Evolutionary conservation across 805 yeast genomes (phyloP), one percentile per base, ranked within the genome.

Genomic region (Pichia cabralensis): DNA sequence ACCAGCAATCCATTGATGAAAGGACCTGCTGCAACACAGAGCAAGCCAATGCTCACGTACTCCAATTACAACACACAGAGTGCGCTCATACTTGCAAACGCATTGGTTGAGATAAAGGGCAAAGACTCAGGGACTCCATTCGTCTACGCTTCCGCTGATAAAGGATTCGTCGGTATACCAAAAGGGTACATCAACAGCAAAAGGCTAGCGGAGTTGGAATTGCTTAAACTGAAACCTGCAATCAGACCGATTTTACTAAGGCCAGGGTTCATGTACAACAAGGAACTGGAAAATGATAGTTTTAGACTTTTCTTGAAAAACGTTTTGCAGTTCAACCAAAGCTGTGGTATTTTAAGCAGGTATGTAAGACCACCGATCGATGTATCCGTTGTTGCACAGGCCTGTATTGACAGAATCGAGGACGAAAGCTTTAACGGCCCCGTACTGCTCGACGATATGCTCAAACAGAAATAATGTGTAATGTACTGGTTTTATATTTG

Each of bases 221-320:
- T 74, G 15, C 48, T 48, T 20, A 49, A 51, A 32, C 34, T 54
- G 36, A 52, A 63, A 19, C 59, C 70, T 15, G 58, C 62, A n/a
- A 50, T 82, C 17, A 66, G 89, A 37, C 61, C 80, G 0, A 72
- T 86, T 2, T 52, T 80, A 12, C 42, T 82, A 56, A 66, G 95
- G 40, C 96, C 96, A 0, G 94, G 94, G 0, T 74, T 85, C 46
- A 76, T 86, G 86, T 80, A 61, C 48, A 94, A n/a, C n/a, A n/a
- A n/a, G n/a, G n/a, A n/a, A n/a, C n/a, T n/a, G n/a, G n/a, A n/a
- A n/a, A n/a, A n/a, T n/a, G n/a, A n/a, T n/a, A n/a, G n/a, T n/a
- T n/a, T n/a, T n/a, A n/a, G n/a, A n/a, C n/a, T n/a, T n/a, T n/a
- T n/a, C n/a, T n/a, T n/a, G n/a, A n/a, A n/a, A n/a, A n/a, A n/a